Evolutionary conservation across 2,329 filamentous ascomycete species (phyloP).

Genomic region (Claviceps sp.): DNA sequence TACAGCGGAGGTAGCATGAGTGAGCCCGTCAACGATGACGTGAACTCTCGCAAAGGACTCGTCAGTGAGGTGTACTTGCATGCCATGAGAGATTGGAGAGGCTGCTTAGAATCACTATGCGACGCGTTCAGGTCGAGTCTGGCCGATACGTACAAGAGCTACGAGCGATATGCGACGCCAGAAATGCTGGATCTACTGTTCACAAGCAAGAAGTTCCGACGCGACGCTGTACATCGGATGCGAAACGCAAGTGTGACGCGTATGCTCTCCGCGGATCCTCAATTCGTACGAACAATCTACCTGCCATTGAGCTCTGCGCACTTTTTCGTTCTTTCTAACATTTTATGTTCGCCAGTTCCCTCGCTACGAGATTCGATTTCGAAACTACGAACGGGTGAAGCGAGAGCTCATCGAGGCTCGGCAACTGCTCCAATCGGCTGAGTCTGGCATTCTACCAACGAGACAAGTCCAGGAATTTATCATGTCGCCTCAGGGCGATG

Average conservation of each 20-base stretch:
- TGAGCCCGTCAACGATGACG: slow-evolving; percentile 18
- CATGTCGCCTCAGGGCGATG: slow-evolving; percentile 33
- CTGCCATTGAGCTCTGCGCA: background rate
- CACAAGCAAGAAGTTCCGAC: slow-evolving; percentile 26
- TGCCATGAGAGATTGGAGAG: slow-evolving; percentile 31
- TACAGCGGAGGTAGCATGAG: slow-evolving; percentile 23
- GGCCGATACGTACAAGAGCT: slow-evolving; percentile 30
- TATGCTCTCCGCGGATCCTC: slow-evolving; percentile 28
- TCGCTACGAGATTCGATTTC: slow-evolving; percentile 32
- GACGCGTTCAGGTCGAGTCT: slow-evolving; percentile 28
- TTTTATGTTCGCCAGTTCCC: slow-evolving; percentile 20
- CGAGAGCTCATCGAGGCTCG: slow-evolving; percentile 27
- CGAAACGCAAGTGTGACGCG: slow-evolving; percentile 29
- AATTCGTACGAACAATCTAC: slow-evolving; percentile 22
- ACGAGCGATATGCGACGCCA: slow-evolving; percentile 29
- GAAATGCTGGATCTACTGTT: slow-evolving; percentile 31
- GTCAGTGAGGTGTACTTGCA: slow-evolving; percentile 21
- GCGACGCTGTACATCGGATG: slow-evolving; percentile 30
- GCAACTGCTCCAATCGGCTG: slow-evolving; percentile 25
- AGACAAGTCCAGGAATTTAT: slow-evolving; percentile 27
- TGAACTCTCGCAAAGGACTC: slow-evolving; percentile 8
- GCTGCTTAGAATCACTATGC: slow-evolving; percentile 26
- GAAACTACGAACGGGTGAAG: slow-evolving; percentile 31
- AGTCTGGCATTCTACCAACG: slow-evolving; percentile 27
- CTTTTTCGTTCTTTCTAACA: background rate